These are phyloP conservation scores for Tuber umbilicatum DNA, from an alignment of 495 filamentous ascomycete genomes.

Conservation along the genomic window DNA sequence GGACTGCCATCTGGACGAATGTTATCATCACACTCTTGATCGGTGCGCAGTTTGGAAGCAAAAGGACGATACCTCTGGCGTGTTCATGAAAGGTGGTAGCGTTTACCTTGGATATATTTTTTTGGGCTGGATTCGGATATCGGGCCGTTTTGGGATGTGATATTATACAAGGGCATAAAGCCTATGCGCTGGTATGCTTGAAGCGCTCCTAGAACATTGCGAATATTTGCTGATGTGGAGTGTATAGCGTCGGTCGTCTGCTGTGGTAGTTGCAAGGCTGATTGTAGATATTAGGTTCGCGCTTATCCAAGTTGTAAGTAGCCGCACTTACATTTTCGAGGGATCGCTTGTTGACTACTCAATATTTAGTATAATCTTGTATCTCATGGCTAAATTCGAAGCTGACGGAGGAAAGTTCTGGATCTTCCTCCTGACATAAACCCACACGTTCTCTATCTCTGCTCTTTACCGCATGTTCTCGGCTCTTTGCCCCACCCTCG, in stretches of 20 bases:
- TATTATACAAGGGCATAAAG: constrained; percentile 60
- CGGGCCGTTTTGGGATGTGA: constrained; percentile 59
- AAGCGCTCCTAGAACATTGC: neutral
- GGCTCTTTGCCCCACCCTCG: constrained; percentile 61
- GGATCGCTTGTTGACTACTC: neutral
- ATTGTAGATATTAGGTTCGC: constrained; percentile 63
- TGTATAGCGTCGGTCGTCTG: constrained; percentile 59
- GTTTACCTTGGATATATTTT: constrained; percentile 69
- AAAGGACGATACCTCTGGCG: constrained; percentile 57
- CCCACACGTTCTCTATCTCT: constrained; percentile 59
- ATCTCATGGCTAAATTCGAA: constrained; percentile 63
- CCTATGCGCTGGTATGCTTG: constrained; percentile 58
- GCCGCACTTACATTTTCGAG: neutral
- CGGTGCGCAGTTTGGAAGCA: constrained; percentile 63
- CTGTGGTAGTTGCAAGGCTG: constrained; percentile 61
- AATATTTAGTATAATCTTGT: constrained; percentile 59
- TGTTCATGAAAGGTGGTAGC: constrained; percentile 62
- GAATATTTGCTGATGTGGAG: neutral
- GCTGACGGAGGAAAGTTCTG: constrained; percentile 58
- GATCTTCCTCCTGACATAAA: constrained; percentile 43
- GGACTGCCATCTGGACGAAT: constrained; percentile 70
- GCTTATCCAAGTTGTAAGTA: constrained; percentile 52
- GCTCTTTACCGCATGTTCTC: constrained; percentile 72
- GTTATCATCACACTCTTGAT: constrained; percentile 65
- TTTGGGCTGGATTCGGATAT: constrained; percentile 63